phyloP scores from a whole-genome alignment of 2,329 filamentous ascomycete genomes.

The Talaromyces sp. region DNA sequence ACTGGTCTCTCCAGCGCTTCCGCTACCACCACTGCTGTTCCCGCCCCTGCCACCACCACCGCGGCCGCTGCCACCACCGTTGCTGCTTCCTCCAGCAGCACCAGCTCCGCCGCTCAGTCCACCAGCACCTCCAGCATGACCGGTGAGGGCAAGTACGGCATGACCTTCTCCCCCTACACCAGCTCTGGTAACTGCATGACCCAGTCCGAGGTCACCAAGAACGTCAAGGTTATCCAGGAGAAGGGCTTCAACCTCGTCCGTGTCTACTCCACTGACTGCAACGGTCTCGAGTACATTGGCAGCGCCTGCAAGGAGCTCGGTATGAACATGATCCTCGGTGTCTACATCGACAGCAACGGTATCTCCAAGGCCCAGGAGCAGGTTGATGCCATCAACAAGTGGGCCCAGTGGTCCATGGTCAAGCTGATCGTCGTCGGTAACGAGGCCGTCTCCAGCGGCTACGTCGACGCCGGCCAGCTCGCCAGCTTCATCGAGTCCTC shows the following conservation, averaged over 20 bases:
- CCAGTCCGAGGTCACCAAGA: slow-evolving; percentile 57
- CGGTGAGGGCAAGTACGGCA: slow-evolving; percentile 63
- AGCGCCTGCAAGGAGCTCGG: slow-evolving; percentile 66
- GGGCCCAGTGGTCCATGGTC: slow-evolving; percentile 74
- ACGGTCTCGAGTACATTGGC: slow-evolving; percentile 75
- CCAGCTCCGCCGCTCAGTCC: slow-evolving; percentile 20
- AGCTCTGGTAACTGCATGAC: slow-evolving; percentile 64
- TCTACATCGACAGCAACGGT: slow-evolving; percentile 73
- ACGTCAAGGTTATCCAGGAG: slow-evolving; percentile 64
- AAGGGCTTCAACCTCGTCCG: slow-evolving; percentile 73
- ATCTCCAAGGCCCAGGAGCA: slow-evolving; percentile 70
- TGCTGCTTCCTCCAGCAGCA: slow-evolving; percentile 19
- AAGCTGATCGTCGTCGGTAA: slow-evolving; percentile 86
- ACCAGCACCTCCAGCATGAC: slow-evolving; percentile 32
- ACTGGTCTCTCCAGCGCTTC: slow-evolving; percentile 33
- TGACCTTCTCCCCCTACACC: slow-evolving; percentile 79
- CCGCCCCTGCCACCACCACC: slow-evolving; percentile 22
- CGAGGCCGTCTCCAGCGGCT: slow-evolving; percentile 80
- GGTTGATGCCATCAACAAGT: slow-evolving; percentile 70
- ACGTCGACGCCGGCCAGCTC: slow-evolving; percentile 66
- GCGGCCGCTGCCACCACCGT: slow-evolving; percentile 26
- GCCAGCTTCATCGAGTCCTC: slow-evolving; percentile 69
- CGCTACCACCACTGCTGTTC: slow-evolving; percentile 24
- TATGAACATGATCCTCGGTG: slow-evolving; percentile 80
- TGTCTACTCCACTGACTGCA: slow-evolving; percentile 91